Evolutionary conservation across 306 rosid species (phyloP), one percentile per base, ranked within the genome.

Genomic region (Quercus variabilis): DNA sequence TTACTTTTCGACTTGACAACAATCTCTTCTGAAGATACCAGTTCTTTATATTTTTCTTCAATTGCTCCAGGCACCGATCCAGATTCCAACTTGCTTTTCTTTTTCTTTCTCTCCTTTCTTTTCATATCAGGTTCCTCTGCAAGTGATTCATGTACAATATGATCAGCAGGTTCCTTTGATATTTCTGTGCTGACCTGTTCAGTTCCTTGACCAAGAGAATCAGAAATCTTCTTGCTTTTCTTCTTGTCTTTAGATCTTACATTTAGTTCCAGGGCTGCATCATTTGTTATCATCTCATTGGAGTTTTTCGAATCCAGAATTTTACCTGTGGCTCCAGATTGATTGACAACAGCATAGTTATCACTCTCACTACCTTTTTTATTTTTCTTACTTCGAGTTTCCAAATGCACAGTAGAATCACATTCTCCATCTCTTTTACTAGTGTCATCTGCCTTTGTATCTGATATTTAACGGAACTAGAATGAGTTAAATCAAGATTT

Each of bases 81-180:
- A 74, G 92, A 81, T 70, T 59, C 88, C 41, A 60, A 17, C 65
- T 87, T 86, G 73, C 75, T 85, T 82, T 92, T 91, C 76, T 65
- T 87, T 82, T 83, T 87, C 87, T 85, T 92, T 80, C 86, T 92
- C 35, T 75, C 91, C 87, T 81, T 89, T 72, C 74, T 17, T 73
- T 85, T 84, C 70, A 78, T 75, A 59, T 57, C 79, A 46, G 71
- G 82, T 74, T 64, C 83, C 80, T 81, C 79, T 30, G 30, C 12
- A 78, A 67, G 68, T 26, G 60, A 70, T 62, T 72, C 74, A 51
- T 55, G 51, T 2, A 55, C 73, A 25, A 35, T 60, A 74, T 43
- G 52, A 71, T 62, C 54, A 33, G 74, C 73, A 62, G 57, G 26
- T 84, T 63, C 72, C 73, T 81, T 74, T 41, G 25, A 15, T 13